Evolutionary conservation across 2,329 filamentous ascomycete genomes (phyloP), one percentile per base, ranked within the genome.

Genomic region (Karstenula rhodostoma): DNA sequence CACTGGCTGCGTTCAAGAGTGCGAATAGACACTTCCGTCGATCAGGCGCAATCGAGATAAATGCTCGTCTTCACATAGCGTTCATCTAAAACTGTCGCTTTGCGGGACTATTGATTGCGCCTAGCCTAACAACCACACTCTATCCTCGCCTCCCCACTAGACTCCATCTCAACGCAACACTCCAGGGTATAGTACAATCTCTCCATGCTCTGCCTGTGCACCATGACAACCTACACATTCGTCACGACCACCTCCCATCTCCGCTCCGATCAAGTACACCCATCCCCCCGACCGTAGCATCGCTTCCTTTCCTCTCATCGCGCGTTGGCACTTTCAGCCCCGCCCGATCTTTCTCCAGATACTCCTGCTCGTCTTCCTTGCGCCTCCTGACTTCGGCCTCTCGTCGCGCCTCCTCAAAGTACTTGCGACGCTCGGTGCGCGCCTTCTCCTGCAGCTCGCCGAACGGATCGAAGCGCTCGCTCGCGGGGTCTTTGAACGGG

Each of bases 381-480:
- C 56, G 54, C 27, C 61, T 57, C 54, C 51, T 62, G 12, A 62
- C 54, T 33, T 71, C 68, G 0, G 68, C 66, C 56, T 77, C 71
- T 32, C 61, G 56, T 54, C 63, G 62, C 10, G 67, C 58, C 15
- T 73, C 63, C 51, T 74, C 67, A 29, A 75, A 32, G 58, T 76
- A 71, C 57, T 61, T 61, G 0, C 62, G 40, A 8, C 74, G 53
- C 62, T 77, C 73, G 33, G 55, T 43, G 2, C 73, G 58, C 8
- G 75, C 75, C 56, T 73, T 74, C 29, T 71, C 72, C 42, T 76
- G 69, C 55, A 77, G 48, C 60, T 77, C 73, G 10, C 75, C 75
- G 64, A 77, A 77, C 0, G 75, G 75, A 65, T 77, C 75, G 35
- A 77, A 77, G 1, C 75, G 68, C 23, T 77, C 72, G 40, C 70